These are phyloP conservation scores for Actinomortierella ambigua DNA, from an alignment of 371 early-diverging fungal genomes.

Conservation along the genomic window DNA sequence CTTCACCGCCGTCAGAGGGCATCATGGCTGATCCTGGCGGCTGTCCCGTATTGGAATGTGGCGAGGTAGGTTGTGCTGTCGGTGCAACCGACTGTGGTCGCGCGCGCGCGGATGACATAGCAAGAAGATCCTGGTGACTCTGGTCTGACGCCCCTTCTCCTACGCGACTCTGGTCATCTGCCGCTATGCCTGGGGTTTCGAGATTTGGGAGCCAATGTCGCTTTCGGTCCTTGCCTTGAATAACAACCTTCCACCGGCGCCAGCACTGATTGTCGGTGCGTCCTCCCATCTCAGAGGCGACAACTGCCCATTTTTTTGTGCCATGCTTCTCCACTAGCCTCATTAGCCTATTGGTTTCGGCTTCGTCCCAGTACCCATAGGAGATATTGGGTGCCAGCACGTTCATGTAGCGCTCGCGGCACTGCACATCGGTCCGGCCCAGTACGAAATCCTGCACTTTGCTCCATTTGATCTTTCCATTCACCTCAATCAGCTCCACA, in stretches of 20 bases:
- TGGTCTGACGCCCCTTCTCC: slow-evolving; percentile 2
- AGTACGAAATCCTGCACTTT: slow-evolving; percentile 72
- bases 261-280: slow-evolving; percentile 71
- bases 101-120: no score
- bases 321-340: slow-evolving; percentile 52
- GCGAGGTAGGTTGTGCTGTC: no score
- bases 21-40: no score
- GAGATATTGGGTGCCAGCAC: slow-evolving; percentile 68
- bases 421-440: slow-evolving; percentile 86
- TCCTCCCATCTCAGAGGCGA: slow-evolving; percentile 52
- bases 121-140: no score
- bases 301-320: slow-evolving; percentile 57
- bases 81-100: no score
- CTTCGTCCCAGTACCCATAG: slow-evolving; percentile 57
- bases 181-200: background rate
- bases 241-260: slow-evolving; percentile 50
- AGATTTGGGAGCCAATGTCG: no score
- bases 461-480: slow-evolving; percentile 80
- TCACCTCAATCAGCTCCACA: slow-evolving; percentile 56
- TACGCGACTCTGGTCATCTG: background rate
- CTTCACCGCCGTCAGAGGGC: no score
- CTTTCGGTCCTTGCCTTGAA: no score
- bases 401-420: slow-evolving; percentile 86
- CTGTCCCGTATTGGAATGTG: no score
- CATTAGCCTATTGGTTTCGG: slow-evolving; percentile 51